These are phyloP conservation scores for Solanum bulbocastanum DNA, from an alignment of 257 asterid genomes.

Conservation along the genomic window DNA sequence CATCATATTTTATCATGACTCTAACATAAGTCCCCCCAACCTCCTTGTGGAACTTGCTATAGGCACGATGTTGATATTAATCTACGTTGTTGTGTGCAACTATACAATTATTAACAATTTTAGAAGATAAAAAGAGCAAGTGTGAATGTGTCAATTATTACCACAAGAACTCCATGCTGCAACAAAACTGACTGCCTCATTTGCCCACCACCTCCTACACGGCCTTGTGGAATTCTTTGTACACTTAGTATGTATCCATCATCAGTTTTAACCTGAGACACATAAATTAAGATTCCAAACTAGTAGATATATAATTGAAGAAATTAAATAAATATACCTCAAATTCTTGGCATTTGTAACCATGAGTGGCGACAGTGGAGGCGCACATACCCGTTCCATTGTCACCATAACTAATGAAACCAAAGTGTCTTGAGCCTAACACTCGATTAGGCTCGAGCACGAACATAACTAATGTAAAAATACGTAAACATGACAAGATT, in stretches of 20 bases:
- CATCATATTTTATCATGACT: no score
- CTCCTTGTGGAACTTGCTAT: no score
- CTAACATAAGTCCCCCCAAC: no score
- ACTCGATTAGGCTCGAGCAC: constrained; percentile 11
- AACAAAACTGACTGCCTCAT: constrained; percentile 23
- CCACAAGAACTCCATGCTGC: constrained; percentile 56
- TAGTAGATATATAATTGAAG: neutral
- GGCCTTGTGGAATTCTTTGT: constrained; percentile 48
- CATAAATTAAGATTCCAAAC: neutral
- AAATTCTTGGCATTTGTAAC: constrained; percentile 29
- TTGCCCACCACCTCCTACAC: constrained; percentile 7
- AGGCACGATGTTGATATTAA: no score
- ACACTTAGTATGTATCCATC: constrained; percentile 64
- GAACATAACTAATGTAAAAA: constrained; percentile 6
- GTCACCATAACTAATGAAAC: neutral
- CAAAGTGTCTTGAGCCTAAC: constrained; percentile 12
- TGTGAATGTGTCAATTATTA: constrained; percentile 16
- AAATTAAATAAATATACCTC: neutral
- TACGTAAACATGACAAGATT: neutral
- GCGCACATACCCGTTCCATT: constrained; percentile 8
- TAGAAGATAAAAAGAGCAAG: neutral
- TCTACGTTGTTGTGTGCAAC: no score
- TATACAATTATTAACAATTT: no score
- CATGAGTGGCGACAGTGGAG: constrained; percentile 7
- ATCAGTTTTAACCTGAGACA: constrained; percentile 51